Percentiles rank a stretch among this genome's conserved stretches.
phyloP scores from a whole-genome alignment of 352 stramenopile genomes.

The Pythium pyrilobum region DNA sequence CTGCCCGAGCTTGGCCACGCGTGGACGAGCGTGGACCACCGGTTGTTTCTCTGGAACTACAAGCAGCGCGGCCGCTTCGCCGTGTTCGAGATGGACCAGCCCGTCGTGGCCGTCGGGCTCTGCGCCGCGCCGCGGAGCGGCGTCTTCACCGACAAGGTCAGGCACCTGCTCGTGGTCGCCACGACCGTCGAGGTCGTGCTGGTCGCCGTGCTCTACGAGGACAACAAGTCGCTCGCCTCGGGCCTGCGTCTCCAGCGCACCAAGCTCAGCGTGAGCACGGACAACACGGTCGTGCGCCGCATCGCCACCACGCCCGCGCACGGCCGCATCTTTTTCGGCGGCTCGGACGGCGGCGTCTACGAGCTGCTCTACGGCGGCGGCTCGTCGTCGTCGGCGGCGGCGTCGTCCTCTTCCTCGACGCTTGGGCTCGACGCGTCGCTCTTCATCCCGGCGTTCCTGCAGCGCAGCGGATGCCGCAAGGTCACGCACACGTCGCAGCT shows the following conservation, averaged over 20 bases:
- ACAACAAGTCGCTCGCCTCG: slow-evolving; percentile 31
- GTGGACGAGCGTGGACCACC: slow-evolving; percentile 94
- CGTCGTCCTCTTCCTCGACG: not conserved
- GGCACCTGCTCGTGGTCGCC: slow-evolving; percentile 93
- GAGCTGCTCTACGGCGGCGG: slow-evolving; percentile 82
- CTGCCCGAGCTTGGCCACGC: slow-evolving; percentile 87
- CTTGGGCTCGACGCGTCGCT: slow-evolving; percentile 20
- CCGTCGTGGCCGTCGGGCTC: slow-evolving; percentile 90
- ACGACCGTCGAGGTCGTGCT: slow-evolving; percentile 94
- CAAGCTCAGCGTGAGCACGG: slow-evolving; percentile 89
- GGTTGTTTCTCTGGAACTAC: slow-evolving; percentile 96
- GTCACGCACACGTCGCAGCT: slow-evolving; percentile 88
- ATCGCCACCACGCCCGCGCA: slow-evolving; percentile 72
- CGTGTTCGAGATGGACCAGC: slow-evolving; percentile 90
- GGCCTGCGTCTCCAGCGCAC: slow-evolving; percentile 58
- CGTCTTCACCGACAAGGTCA: slow-evolving; percentile 92
- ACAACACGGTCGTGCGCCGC: slow-evolving; percentile 91
- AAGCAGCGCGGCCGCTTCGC: slow-evolving; percentile 66
- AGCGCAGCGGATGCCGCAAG: slow-evolving; percentile 77
- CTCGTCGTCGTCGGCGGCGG: not conserved
- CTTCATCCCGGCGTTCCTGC: slow-evolving; percentile 33
- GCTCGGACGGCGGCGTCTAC: slow-evolving; percentile 94
- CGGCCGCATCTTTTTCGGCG: slow-evolving; percentile 95
- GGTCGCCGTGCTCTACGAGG: slow-evolving; percentile 81
- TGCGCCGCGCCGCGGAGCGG: slow-evolving; percentile 75